Evolutionary conservation across 495 filamentous ascomycete genomes (phyloP), one percentile per base, ranked within the genome.

Genomic region (Margaritispora aquatica): DNA sequence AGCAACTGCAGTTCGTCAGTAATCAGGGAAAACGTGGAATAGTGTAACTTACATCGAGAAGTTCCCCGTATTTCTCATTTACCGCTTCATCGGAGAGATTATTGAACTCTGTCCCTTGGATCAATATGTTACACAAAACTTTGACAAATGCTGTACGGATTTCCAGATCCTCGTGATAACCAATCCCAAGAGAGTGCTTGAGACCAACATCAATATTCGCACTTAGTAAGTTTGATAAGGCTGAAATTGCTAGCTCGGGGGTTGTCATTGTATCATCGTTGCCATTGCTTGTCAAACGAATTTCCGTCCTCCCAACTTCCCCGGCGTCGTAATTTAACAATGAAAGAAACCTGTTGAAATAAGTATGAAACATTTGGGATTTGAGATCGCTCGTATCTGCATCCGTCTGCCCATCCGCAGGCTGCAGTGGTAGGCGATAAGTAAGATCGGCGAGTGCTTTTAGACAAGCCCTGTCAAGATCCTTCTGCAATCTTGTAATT

Each of bases 191-290:
- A 10, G 80, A 83, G 63, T 84, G 80, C 67, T 87, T 86, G 17
- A 87, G 68, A 1, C 84, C 84, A 19, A 87, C 83, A 66, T 87
- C 84, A 31, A 87, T 83, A 64, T 87, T 87, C 2, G 84, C 83
- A 57, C 82, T 85, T 36, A 87, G 68, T 2, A 87, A 74, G 58
- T 87, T 87, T 20, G 82, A 85, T 34, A 87, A 71, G 21, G 84
- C 84, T 26, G 75, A 80, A 55, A 87, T 87, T 11, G 82, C 78
- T 20, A 86, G 74, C 57, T 86, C 84, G 17, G 80, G 74, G 11
- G 74, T 77, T 11, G 71, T 63, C 22, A 69, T 68, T 7, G 62
- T 41, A 26, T 74, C 73, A 29, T 69, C 69, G 24, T 44, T 59
- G 2, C 49, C 29, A 26, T 49, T 15, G 15, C 38, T 11, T 13